Conservation (phyloP, 2,329 filamentous ascomycete species). For the Fusarium multiceps region DNA sequence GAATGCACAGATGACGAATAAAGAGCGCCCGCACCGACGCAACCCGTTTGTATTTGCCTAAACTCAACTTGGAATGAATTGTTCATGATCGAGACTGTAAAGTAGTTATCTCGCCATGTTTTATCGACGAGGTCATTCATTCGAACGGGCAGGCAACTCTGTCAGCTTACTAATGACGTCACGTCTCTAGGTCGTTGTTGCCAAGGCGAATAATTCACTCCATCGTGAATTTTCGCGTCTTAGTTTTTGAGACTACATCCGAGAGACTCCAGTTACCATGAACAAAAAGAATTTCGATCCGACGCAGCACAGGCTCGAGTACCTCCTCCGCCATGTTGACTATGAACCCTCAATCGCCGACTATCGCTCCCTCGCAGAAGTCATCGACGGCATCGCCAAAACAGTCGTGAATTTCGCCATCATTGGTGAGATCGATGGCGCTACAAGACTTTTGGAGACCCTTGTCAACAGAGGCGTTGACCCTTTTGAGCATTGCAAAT, state of each 20-base stretch:
- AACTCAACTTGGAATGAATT: too few relatives aligned
- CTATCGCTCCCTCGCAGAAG: background rate
- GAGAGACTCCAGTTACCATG: background rate
- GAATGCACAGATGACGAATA: background rate
- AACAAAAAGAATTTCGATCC: background rate
- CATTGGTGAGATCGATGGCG: background rate
- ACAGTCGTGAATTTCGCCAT: slow-evolving; percentile 7
- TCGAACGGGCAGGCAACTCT: background rate
- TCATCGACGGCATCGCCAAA: background rate
- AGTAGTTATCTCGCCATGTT: too few relatives aligned
- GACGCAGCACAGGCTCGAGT: background rate
- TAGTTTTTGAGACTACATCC: background rate
- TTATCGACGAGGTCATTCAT: too few relatives aligned
- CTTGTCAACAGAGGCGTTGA: background rate
- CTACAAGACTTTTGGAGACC: background rate
- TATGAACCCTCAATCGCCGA: slow-evolving; percentile 5
- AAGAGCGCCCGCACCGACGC: background rate
- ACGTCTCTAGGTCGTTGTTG: background rate
- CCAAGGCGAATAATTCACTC: background rate
- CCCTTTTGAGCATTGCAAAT: background rate
- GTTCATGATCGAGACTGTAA: too few relatives aligned
- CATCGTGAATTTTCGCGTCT: background rate
- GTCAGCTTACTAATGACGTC: background rate
- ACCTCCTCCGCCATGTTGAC: slow-evolving; percentile 1
- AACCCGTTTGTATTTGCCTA: background rate